A percentile compares a stretch with the other conserved stretches of the same genome.
Evolutionary conservation across 371 early-diverging fungal species (phyloP).

Genomic region (Amoeboaphelidium occidentale): DNA sequence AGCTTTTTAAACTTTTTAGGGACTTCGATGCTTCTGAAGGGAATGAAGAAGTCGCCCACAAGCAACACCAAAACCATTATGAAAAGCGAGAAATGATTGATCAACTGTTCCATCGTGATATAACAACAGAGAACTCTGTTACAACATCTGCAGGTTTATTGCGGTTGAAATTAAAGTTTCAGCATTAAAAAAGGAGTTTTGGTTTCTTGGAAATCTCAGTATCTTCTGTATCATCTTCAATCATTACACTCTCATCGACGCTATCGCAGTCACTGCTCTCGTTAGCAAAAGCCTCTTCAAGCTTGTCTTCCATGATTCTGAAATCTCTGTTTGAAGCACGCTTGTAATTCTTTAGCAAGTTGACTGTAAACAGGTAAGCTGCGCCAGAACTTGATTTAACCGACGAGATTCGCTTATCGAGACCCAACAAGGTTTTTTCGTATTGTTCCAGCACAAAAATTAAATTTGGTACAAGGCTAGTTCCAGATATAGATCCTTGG

Average conservation of each 20-base stretch:
- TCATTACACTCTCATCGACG: no score
- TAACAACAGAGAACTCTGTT: no score
- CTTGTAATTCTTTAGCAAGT: not conserved
- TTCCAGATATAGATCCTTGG: not conserved
- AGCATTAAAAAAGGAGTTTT: no score
- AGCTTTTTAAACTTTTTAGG: slow-evolving; percentile 73
- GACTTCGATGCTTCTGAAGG: slow-evolving; percentile 59
- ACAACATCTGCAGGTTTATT: no score
- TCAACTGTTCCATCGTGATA: no score
- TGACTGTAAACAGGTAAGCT: not conserved
- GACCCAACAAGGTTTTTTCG: not conserved
- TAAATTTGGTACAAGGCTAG: not conserved
- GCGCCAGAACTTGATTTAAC: no score
- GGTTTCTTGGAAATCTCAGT: no score
- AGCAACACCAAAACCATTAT: slow-evolving; percentile 48
- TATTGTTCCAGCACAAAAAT: not conserved
- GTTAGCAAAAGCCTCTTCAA: not conserved
- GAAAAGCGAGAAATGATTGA: no score
- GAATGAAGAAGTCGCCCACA: slow-evolving; percentile 83
- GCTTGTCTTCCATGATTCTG: not conserved
- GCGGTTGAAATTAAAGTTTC: no score
- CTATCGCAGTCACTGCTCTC: no score
- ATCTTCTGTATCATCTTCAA: no score
- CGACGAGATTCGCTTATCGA: no score
- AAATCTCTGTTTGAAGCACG: not conserved